phyloP scores from a whole-genome alignment of 306 rosid species.

The Pyrus betulifolia region DNA sequence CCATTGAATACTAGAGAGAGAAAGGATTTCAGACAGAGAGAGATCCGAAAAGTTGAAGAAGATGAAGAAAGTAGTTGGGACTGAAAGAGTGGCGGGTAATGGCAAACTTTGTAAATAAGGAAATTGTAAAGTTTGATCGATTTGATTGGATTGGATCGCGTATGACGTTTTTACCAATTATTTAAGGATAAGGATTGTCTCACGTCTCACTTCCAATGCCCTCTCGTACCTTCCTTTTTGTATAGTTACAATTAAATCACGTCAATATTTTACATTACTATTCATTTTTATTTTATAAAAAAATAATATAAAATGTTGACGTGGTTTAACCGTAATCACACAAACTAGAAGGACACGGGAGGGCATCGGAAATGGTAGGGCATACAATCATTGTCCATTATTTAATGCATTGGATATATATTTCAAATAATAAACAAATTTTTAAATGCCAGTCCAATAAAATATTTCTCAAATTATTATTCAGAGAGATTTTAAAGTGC shows the following conservation, averaged over 20 bases:
- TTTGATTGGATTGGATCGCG: not conserved
- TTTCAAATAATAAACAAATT: not conserved
- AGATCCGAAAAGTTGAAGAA: constrained; percentile 7
- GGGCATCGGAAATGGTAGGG: no score
- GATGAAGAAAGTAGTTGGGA: not conserved
- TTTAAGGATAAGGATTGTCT: not conserved
- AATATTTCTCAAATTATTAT: no score
- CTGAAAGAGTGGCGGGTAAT: constrained; percentile 31
- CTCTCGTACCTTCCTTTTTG: no score
- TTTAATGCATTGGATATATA: not conserved
- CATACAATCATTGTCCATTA: not conserved
- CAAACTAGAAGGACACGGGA: no score
- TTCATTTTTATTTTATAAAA: no score
- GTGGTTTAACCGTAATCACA: no score
- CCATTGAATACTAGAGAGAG: constrained; percentile 33
- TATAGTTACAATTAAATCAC: no score
- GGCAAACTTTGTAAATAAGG: constrained; percentile 21
- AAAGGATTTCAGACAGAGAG: not conserved
- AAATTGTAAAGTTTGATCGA: not conserved
- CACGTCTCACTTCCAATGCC: no score
- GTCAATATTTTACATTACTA: no score
- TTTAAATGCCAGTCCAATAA: no score
- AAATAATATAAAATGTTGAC: no score
- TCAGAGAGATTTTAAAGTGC: no score
- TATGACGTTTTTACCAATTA: not conserved